phyloP scores from a whole-genome alignment of 2,329 filamentous ascomycete species.

The Hymenoscyphus salicellus region DNA sequence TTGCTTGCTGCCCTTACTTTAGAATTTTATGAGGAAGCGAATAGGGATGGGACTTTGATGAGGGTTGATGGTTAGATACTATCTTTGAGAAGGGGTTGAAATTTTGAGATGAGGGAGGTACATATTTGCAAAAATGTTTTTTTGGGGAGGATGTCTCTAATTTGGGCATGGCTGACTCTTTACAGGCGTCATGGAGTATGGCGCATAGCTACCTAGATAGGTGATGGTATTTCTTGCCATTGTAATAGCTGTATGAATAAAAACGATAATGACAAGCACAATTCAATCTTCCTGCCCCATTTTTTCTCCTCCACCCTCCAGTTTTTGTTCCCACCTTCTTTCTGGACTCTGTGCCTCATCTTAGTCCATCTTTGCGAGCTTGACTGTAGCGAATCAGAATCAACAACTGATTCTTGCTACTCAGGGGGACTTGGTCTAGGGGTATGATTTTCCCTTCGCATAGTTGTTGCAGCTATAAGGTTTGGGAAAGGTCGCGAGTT shows the following conservation, averaged over 20 bases:
- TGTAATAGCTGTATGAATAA: neutral
- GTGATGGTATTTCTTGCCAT: neutral
- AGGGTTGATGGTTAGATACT: constrained; percentile 15
- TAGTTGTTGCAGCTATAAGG: too few species aligned
- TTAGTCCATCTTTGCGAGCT: too few species aligned
- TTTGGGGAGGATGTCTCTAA: neutral
- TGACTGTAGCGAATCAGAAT: too few species aligned
- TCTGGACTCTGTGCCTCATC: too few species aligned
- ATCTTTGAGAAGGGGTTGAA: neutral
- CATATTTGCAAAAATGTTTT: neutral
- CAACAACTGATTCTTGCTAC: too few species aligned
- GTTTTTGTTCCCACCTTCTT: too few species aligned
- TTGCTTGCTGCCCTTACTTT: constrained; percentile 87
- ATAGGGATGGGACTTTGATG: constrained; percentile 30
- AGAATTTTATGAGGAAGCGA: constrained; percentile 78
- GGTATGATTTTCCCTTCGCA: too few species aligned
- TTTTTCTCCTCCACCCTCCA: too few species aligned
- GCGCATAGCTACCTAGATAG: neutral
- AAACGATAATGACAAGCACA: neutral
- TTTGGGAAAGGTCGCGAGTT: too few species aligned
- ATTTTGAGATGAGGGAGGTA: neutral
- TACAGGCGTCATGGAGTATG: neutral
- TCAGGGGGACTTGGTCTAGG: too few species aligned
- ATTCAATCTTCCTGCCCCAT: too few species aligned
- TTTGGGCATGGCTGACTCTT: neutral